Conservation (phyloP, 1,284 basidiomycete genomes). For the Vanrija pseudolonga region DNA sequence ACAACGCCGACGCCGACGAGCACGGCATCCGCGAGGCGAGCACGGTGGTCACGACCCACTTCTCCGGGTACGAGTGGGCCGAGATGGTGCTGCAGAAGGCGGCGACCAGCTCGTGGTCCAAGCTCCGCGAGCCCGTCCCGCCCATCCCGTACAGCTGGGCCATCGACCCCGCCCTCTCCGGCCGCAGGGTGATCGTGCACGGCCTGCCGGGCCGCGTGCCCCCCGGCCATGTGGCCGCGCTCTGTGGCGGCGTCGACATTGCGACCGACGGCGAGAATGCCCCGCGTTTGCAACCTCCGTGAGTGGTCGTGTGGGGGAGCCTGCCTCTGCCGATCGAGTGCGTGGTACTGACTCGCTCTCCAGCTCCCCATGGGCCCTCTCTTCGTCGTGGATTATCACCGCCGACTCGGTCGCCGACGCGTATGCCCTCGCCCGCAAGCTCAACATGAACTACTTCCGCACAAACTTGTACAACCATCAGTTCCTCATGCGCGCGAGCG, state of each 20-base stretch:
- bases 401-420: slow-evolving; percentile 26
- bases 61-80: slow-evolving; percentile 2
- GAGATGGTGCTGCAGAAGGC: not conserved
- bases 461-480: slow-evolving; percentile 6
- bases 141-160: slow-evolving; percentile 8
- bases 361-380: not conserved
- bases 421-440: slow-evolving; percentile 18
- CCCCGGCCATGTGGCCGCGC: not conserved
- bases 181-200: slow-evolving; percentile 7
- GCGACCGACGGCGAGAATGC: not conserved
- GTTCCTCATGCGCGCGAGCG: slow-evolving; percentile 27
- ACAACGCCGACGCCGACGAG: not conserved
- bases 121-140: not conserved
- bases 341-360: not conserved
- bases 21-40: not conserved
- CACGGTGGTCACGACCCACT: not conserved
- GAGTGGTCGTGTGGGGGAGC: not conserved
- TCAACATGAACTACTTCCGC: slow-evolving; percentile 27
- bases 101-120: not conserved
- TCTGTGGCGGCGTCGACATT: slow-evolving; percentile 1
- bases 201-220: slow-evolving; percentile 10
- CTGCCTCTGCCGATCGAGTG: too few relatives aligned
- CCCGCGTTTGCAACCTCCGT: not conserved
- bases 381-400: slow-evolving; percentile 22
- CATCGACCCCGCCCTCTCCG: not conserved